phyloP scores from a whole-genome alignment of 2,329 filamentous ascomycete genomes.

The Curvularia eragrostidis region DNA sequence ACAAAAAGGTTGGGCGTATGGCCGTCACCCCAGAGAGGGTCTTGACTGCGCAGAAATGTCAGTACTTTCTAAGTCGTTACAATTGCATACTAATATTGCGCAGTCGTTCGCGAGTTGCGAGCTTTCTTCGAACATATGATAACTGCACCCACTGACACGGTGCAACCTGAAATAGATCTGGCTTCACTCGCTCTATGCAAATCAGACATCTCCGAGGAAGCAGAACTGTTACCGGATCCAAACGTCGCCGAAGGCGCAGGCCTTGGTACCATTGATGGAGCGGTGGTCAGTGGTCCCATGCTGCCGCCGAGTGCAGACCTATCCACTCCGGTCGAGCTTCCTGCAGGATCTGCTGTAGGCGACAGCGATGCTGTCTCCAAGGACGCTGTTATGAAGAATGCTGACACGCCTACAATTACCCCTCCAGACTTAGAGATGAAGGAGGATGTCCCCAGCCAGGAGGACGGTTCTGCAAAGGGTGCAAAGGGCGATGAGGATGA shows the following conservation, averaged over 20 bases:
- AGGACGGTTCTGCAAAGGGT: constrained; percentile 32
- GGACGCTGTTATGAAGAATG: constrained; percentile 9
- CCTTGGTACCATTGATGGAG: constrained; percentile 54
- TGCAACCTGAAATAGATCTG: constrained; percentile 76
- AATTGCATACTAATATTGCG: constrained; percentile 21
- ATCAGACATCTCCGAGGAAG: constrained; percentile 52
- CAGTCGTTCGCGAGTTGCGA: constrained; percentile 77
- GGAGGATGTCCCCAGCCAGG: constrained; percentile 22
- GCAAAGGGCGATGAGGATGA: constrained; percentile 25
- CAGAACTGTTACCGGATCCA: constrained; percentile 52
- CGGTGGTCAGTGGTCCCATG: constrained; percentile 55
- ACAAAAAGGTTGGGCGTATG: constrained; percentile 78
- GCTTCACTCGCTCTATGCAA: constrained; percentile 78
- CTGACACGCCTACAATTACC: constrained; percentile 5
- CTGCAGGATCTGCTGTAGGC: constrained; percentile 3
- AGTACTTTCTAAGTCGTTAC: constrained; percentile 56
- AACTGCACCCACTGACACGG: constrained; percentile 64
- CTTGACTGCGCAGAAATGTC: constrained; percentile 73
- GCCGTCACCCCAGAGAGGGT: constrained; percentile 66
- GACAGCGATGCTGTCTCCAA: constrained; percentile 3
- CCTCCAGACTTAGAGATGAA: constrained; percentile 37
- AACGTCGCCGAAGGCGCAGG: constrained; percentile 51
- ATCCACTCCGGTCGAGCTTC: background rate
- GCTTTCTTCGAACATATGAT: constrained; percentile 75
- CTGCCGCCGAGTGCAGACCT: constrained; percentile 42